Percentiles rank a stretch among this genome's conserved stretches.
Conservation (phyloP, 1,284 basidiomycete species). For the Fomitiporia mediterranea region DNA sequence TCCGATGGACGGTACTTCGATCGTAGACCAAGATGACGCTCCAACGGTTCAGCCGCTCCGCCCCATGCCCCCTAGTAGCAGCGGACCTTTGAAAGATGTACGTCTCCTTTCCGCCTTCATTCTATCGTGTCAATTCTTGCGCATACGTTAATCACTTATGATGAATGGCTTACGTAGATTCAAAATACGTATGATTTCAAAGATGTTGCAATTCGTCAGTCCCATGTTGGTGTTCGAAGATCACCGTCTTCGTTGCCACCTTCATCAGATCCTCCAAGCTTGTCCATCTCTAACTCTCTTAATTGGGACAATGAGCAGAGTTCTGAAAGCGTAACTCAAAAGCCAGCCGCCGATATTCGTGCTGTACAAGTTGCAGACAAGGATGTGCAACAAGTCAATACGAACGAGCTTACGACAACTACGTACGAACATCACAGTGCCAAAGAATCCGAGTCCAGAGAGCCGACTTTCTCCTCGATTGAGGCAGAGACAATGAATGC, state of each 20-base stretch:
- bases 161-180: background rate
- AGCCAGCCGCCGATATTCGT: background rate
- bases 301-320: background rate
- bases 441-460: conserved; percentile 26
- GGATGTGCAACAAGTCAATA: background rate
- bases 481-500: conserved; percentile 19
- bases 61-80: conserved; percentile 58
- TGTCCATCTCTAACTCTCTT: background rate
- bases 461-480: conserved; percentile 67
- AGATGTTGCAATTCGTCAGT: conserved; percentile 8
- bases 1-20: conserved; percentile 33
- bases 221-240: background rate
- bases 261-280: background rate
- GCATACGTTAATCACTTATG: too few relatives aligned
- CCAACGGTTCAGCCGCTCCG: background rate
- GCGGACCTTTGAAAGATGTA: conserved; percentile 63
- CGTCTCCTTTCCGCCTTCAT: background rate
- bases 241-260: background rate
- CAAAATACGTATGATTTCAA: background rate
- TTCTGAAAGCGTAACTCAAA: background rate
- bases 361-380: background rate
- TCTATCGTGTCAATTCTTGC: too few relatives aligned
- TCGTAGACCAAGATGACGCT: conserved; percentile 41
- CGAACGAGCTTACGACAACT: background rate
- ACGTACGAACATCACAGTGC: background rate